Evolutionary conservation across 805 yeast genomes (phyloP), one percentile per base, ranked within the genome.

Genomic region (Wickerhamomyces pijperi): DNA sequence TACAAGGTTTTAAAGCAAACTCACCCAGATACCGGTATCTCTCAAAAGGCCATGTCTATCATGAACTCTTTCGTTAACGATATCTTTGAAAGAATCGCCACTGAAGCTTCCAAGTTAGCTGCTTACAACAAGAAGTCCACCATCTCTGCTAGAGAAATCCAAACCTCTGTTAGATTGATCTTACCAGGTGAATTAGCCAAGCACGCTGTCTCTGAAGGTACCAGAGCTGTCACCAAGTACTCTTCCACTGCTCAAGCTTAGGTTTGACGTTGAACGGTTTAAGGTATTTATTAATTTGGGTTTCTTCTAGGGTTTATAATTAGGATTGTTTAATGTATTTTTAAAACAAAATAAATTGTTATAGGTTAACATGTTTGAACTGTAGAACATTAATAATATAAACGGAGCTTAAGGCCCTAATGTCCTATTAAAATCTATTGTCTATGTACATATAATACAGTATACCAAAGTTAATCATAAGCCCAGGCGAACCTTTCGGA

Each of bases 21-120:
- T 47, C 97, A 90, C 72, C 97, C 97, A 68, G 97, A 90, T 67
- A 90, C 97, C 48, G 97, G 97, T 85, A 90, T 90, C 65, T 88
- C 97, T 56, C 95, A 87, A 72, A 84, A 86, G 66, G 95, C 97
- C 50, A 90, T 90, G 95, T 86, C 95, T 51, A 90, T 90, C 67
- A 81, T 88, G 90, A 90, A 90, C 82, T 90, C 97, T 34, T 90
- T 90, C 58, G 97, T 90, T 55, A 88, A 87, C 74, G 97, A 90
- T 70, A 86, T 90, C 66, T 90, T 90, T 63, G 97, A 90, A 77
- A 88, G 97, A 76, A 83, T 90, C 58, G 97, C 97, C 56, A 70
- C 90, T 56, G 97, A 90, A 75, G 96, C 97, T 58, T 90, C 97
- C 54, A 90, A 90, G 73, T 80, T 90, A 61, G 97, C 97, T 70